Conservation (phyloP, 306 rosid genomes). For the Begonia loranthoides region DNA sequence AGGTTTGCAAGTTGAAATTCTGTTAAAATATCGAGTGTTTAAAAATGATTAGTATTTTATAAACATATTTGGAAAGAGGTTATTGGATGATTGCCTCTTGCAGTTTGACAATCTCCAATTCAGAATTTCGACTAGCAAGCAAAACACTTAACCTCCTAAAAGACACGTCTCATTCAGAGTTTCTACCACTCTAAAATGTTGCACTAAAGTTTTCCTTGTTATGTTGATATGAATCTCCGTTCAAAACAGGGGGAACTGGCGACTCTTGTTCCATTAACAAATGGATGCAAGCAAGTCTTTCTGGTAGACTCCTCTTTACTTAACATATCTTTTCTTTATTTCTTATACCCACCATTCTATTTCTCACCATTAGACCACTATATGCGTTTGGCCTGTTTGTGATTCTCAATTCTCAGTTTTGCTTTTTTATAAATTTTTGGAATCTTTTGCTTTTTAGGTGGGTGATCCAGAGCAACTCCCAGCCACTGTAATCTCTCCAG, state of each 20-base stretch:
- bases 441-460: constrained; percentile 25
- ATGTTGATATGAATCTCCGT: not conserved
- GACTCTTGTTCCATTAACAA: constrained; percentile 78
- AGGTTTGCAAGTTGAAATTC: no score
- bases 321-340: no score
- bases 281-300: constrained; percentile 88
- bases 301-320: constrained; percentile 35
- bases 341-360: no score
- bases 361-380: not conserved
- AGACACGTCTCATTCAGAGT: no score
- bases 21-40: no score
- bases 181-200: no score
- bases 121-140: no score
- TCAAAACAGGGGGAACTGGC: constrained; percentile 76
- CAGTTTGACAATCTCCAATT: no score
- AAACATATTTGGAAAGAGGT: no score
- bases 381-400: not conserved
- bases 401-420: not conserved
- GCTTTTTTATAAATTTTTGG: not conserved
- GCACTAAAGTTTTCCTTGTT: not conserved
- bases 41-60: no score
- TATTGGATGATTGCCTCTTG: no score
- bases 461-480: constrained; percentile 99
- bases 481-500: constrained; percentile 79
- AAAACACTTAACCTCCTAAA: no score